Evolutionary conservation across 2,329 filamentous ascomycete genomes (phyloP), one percentile per base, ranked within the genome.

Genomic region (Teratosphaeria nubilosa): DNA sequence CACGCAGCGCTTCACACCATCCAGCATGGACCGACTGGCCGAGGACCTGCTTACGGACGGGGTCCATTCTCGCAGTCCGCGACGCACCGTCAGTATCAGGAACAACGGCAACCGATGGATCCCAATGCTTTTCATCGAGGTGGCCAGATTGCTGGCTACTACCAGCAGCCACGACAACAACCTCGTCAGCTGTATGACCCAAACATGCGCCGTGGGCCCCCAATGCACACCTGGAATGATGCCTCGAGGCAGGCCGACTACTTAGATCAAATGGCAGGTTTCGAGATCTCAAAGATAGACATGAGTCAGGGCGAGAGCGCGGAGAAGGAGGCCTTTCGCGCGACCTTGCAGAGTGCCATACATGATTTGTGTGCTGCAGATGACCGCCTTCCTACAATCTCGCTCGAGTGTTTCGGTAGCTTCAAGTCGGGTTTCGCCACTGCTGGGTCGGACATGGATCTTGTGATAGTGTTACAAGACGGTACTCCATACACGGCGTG

Each of bases 391-490:
- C 79, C 25, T 68, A 75, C 10, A 81, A 81, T 55, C 80, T 92
- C n/a, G 56, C 77, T 95, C 14, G 84, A 84, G 65, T 90, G 86
- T 66, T 95, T 94, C 68, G 91, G 90, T 5, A 95, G 90, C 69
- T 78, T 95, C 53, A 82, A 83, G 22, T 91, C 90, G 13, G 91
- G 91, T 0, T 95, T 95, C 73, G 91, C 89, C 3, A 90, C 88
- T 11, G 88, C 88, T 66, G 84, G 85, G n/a, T 92, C 91, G 1
- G 91, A 96, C 67, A 90, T 96, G 86, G 91, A 96, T 72, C 81
- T 96, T 31, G 88, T 86, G 9, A 80, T 95, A 34, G 76, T 94
- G 5, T 86, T 88, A 1, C 82, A 68, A 55, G 63, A 68, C 24
- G 58, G 64, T 7, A 60, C 56, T 45, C 61, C 64, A 7, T 60